Evolutionary conservation across 768 basidiomycete species (phyloP), one percentile per base, ranked within the genome.

Genomic region (Termitomyces sp.): DNA sequence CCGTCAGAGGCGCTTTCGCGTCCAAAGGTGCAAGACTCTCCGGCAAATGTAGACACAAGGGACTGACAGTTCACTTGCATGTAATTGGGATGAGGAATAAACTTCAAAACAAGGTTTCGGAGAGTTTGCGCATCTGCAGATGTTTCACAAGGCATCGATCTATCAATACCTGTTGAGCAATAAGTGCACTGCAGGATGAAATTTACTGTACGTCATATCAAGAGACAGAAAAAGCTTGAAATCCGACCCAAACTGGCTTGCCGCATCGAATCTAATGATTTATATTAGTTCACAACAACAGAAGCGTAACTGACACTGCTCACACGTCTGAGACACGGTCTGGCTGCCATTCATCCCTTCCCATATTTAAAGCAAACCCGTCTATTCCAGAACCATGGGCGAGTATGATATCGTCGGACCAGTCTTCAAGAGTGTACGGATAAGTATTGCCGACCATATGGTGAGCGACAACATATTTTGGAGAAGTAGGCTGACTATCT

Each of bases 201-300:
- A 23, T 7, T 34, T 53, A 79, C 77, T n/a, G 62, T 63, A 87
- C 84, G 83, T 73, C 90, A 90, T 90, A 65, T 92, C 90, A 48
- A 92, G 81, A 14, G 87, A 90, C 58, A 92, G 64, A 71, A 90
- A 91, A 49, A 92, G 72, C 66, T 87, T 85, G 76, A 91, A 90
- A 50, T 75, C 73, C 10, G 80, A 73, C 17, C 75, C 78, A 25
- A 77, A 77, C 48, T 79, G 73, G 17, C 65, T 65, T 4, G 87
- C 86, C 32, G 86, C 83, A 43, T 76, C 65, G 65, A 83, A 90
- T 14, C 84, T 81, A 64, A 56, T 37, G 23, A 19, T 35, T 49
- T 5, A 31, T 44, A 49, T 52, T 34, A 31, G 60, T 37, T 11
- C 29, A 53, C 21, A 21, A 16, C 43, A 12, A 51, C 6, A 46